Base-by-base conservation (phyloP, 805 yeast species). In the Kazachstania bromeliacearum region DNA sequence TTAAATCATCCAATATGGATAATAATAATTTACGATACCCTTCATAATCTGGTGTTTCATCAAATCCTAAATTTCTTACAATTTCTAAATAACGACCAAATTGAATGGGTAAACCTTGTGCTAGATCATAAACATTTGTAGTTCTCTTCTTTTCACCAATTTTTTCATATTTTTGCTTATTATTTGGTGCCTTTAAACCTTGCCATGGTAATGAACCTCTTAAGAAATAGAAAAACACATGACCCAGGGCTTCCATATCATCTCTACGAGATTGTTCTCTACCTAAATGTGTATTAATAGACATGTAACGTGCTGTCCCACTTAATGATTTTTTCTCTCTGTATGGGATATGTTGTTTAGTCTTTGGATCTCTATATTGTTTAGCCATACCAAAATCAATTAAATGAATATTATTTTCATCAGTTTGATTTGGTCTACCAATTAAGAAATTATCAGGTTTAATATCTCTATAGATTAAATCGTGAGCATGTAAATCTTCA, bases 341-440 rank as follows among this genome's bases (percentile, higher is more conserved):
- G 62, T 88, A 92, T 23, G 97, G 97, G 46, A 92, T 92, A 61
- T 92, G 98, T 55, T 80, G 82, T 55, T 85, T 85, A 9, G 97
- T 82, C 62, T 85, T 83, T 39, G 97, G 96, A 64, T 92, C 98
- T 57, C 97, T 77, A 63, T 88, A 92, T 56, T 85, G 94, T 63
- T 92, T 92, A 20, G 97, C 97, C 97, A 92, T 92, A 44, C 98
- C 98, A 59, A 92, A 92, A 64, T 92, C 98, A 38, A 92, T 94
- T 42, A 92, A 69, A 63, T 85, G 88, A 36, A 92, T 84, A 39
- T 71, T 71, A 57, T 89, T 87, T 41, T 88, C 94, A 50, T 84
- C 84, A 12, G 84, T 76, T 32, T 87, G 73, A 29, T 80, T 83
- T 13, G 94, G 95, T 55, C 89, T 77, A 14, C 98, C 98, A 50